Conservation (phyloP, 768 basidiomycete genomes). For the Naganishia vaughanmartiniae region DNA sequence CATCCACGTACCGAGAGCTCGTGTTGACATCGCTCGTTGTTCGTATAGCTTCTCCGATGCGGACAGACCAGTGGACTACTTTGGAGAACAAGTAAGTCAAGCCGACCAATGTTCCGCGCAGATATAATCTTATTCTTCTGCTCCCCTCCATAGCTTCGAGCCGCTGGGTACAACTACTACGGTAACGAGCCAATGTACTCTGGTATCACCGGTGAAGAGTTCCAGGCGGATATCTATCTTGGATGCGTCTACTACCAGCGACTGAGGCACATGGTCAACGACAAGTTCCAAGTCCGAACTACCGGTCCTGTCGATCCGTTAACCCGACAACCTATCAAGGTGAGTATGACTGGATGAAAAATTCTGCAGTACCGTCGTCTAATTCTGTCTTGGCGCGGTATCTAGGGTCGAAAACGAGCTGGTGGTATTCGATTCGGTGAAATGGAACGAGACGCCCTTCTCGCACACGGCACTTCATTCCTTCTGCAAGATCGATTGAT, state of each 20-base stretch:
- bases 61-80: conserved; percentile 96
- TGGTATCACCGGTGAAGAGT: conserved; percentile 97
- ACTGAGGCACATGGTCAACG: conserved; percentile 97
- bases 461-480: conserved; percentile 98
- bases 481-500: conserved; percentile 95
- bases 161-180: conserved; percentile 96
- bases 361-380: not conserved
- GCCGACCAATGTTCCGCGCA: not conserved
- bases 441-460: conserved; percentile 98
- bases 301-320: conserved; percentile 95
- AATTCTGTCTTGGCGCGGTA: conserved; percentile 9
- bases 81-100: conserved; percentile 62
- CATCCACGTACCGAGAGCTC: not conserved
- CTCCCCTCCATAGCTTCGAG: conserved; percentile 63
- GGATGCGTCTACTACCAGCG: conserved; percentile 99
- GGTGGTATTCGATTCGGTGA: conserved; percentile 99
- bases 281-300: conserved; percentile 99
- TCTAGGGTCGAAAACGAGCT: conserved; percentile 89
- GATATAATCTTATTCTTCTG: not conserved
- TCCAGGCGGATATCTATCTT: conserved; percentile 96
- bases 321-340: conserved; percentile 96
- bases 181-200: conserved; percentile 99
- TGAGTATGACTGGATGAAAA: conserved; percentile 50
- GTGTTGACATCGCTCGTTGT: not conserved
- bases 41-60: conserved; percentile 78